phyloP scores from a whole-genome alignment of 2,329 filamentous ascomycete genomes.

The Ascochyta fabae region DNA sequence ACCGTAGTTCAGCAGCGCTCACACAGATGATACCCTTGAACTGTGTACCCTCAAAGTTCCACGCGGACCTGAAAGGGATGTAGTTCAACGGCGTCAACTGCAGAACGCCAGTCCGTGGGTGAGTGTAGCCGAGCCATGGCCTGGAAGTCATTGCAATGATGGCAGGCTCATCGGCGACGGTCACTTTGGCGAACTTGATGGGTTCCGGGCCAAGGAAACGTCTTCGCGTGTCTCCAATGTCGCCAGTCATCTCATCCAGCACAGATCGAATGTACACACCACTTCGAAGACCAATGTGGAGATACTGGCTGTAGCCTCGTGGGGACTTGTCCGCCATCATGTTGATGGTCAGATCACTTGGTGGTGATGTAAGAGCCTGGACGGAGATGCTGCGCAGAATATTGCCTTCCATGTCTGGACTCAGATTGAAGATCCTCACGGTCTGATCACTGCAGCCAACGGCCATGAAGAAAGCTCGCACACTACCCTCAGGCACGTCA shows the following conservation, averaged over 20 bases:
- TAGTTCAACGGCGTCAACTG: constrained; percentile 93
- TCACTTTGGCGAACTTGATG: constrained; percentile 90
- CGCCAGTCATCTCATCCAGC: constrained; percentile 92
- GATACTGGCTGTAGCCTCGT: constrained; percentile 85
- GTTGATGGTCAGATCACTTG: constrained; percentile 88
- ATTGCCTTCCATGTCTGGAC: constrained; percentile 76
- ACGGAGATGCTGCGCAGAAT: constrained; percentile 88
- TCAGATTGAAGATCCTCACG: constrained; percentile 87
- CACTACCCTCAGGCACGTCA: constrained; percentile 86
- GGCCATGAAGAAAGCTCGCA: constrained; percentile 89
- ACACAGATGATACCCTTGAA: constrained; percentile 95
- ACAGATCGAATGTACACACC: constrained; percentile 96
- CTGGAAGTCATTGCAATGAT: constrained; percentile 90
- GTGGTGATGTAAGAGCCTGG: constrained; percentile 88
- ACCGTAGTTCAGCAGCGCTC: constrained; percentile 86
- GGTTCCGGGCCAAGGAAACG: constrained; percentile 92
- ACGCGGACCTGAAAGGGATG: constrained; percentile 86
- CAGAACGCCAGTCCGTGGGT: constrained; percentile 84
- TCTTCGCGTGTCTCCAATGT: constrained; percentile 91
- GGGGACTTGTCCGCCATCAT: constrained; percentile 93
- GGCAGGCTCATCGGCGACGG: constrained; percentile 81
- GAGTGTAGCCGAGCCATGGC: constrained; percentile 95
- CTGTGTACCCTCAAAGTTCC: constrained; percentile 96
- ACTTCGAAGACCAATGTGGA: constrained; percentile 94
- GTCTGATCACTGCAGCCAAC: constrained; percentile 97